These are phyloP conservation scores for Magnusiomyces starmeri DNA, from an alignment of 1,139 yeast species.

Conservation along the genomic window DNA sequence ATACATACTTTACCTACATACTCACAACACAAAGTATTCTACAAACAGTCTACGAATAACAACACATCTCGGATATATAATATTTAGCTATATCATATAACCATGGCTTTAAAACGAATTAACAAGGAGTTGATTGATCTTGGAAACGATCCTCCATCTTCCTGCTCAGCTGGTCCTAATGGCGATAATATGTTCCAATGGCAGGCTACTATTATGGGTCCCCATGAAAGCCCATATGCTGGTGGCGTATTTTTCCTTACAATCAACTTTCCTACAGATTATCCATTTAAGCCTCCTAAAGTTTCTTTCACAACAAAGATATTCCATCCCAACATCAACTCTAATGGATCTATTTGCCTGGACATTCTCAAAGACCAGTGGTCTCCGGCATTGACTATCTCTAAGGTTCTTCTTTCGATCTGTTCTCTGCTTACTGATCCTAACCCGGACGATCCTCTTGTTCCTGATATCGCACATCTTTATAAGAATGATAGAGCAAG, in stretches of 20 bases:
- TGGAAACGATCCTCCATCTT: slow-evolving; percentile 98
- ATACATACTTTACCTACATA: no score
- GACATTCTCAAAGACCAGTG: slow-evolving; percentile 83
- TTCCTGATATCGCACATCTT: slow-evolving; percentile 95
- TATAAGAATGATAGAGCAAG: slow-evolving; percentile 92
- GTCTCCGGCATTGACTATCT: slow-evolving; percentile 87
- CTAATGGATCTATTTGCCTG: slow-evolving; percentile 80
- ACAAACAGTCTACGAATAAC: no score
- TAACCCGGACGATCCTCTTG: slow-evolving; percentile 98
- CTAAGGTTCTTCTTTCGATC: slow-evolving; percentile 80
- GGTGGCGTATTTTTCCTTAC: slow-evolving; percentile 90
- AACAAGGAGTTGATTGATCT: slow-evolving; percentile 91
- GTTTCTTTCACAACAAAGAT: slow-evolving; percentile 85
- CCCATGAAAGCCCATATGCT: slow-evolving; percentile 87
- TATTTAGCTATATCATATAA: no score
- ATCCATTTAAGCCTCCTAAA: slow-evolving; percentile 92
- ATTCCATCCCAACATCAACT: slow-evolving; percentile 86
- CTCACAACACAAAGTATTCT: no score
- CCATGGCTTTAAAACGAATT: slow-evolving; percentile 91
- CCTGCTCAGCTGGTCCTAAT: slow-evolving; percentile 98
- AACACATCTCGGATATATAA: no score
- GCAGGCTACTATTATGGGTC: slow-evolving; percentile 97
- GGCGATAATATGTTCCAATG: slow-evolving; percentile 94
- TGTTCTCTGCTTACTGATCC: slow-evolving; percentile 94
- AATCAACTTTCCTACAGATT: slow-evolving; percentile 90